These are phyloP conservation scores for Botrytis sinoallii DNA, from an alignment of 2,329 filamentous ascomycete species.

Conservation along the genomic window DNA sequence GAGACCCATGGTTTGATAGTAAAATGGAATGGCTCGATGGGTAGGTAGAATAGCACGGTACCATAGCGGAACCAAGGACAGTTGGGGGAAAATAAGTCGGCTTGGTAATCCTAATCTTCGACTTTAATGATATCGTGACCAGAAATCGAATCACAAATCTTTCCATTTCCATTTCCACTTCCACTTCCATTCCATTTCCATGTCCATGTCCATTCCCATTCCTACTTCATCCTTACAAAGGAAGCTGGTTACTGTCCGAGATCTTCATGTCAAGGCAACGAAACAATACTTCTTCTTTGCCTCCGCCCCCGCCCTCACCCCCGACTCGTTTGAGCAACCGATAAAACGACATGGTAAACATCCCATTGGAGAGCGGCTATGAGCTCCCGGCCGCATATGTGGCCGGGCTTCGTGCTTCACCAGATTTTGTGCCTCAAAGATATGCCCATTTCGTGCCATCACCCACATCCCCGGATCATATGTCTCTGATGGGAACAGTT, in stretches of 20 bases:
- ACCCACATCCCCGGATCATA: conserved; percentile 14
- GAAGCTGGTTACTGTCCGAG: conserved; percentile 5
- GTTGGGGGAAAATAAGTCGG: not conserved
- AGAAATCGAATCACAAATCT: conserved; percentile 8
- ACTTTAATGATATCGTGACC: not conserved
- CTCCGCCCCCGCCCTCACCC: not conserved
- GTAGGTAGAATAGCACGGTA: not conserved
- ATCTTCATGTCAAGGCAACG: conserved; percentile 5
- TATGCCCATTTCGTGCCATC: conserved; percentile 8
- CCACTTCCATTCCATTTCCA: not conserved
- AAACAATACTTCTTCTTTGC: not conserved
- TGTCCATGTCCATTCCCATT: not conserved
- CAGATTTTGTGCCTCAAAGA: conserved; percentile 15
- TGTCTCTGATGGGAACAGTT: conserved; percentile 14
- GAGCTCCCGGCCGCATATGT: conserved; percentile 15
- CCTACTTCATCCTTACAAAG: not conserved
- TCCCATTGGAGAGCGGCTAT: conserved; percentile 19
- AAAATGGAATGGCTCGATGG: not conserved
- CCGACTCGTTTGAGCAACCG: conserved; percentile 9
- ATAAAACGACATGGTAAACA: conserved; percentile 10
- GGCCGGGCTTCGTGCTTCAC: conserved; percentile 8
- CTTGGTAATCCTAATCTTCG: not conserved
- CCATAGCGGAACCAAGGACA: not conserved
- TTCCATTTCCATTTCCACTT: not conserved
- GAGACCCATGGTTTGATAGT: not conserved